Evolutionary conservation across 1,284 basidiomycete genomes (phyloP).

Genomic region (Heterobasidion parviporum): DNA sequence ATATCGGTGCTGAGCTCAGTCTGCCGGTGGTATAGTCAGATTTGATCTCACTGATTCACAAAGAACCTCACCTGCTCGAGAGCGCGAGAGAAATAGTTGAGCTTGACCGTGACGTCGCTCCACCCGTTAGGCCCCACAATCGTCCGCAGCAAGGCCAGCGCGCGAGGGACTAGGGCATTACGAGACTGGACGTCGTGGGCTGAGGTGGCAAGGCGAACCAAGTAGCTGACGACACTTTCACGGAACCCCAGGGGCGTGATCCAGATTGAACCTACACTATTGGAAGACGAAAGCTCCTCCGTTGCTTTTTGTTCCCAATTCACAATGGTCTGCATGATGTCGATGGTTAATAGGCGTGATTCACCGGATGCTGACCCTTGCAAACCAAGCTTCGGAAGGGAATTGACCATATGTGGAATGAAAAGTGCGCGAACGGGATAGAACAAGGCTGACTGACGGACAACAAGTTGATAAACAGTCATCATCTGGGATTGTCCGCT

Average conservation of each 20-base stretch:
- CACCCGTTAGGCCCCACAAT: slow-evolving; percentile 82
- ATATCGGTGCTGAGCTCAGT: slow-evolving; percentile 67
- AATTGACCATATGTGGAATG: slow-evolving; percentile 93
- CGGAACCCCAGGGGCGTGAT: slow-evolving; percentile 73
- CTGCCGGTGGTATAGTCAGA: slow-evolving; percentile 28
- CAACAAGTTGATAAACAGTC: slow-evolving; percentile 88
- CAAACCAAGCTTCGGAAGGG: slow-evolving; percentile 83
- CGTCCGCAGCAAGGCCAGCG: slow-evolving; percentile 73
- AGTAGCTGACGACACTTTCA: slow-evolving; percentile 89
- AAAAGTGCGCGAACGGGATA: slow-evolving; percentile 92
- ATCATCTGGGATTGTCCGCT: slow-evolving; percentile 76
- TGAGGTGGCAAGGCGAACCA: slow-evolving; percentile 82
- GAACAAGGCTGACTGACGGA: slow-evolving; percentile 89
- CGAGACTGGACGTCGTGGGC: slow-evolving; percentile 63
- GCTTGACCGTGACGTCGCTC: slow-evolving; percentile 90
- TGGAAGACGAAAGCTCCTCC: slow-evolving; percentile 15
- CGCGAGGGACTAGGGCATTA: slow-evolving; percentile 64
- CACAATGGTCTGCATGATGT: slow-evolving; percentile 82
- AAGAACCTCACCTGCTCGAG: slow-evolving; percentile 62
- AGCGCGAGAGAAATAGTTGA: slow-evolving; percentile 81
- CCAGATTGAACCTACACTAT: slow-evolving; percentile 36
- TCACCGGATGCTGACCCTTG: slow-evolving; percentile 71
- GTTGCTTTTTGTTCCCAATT: slow-evolving; percentile 74
- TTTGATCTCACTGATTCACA: neutral
- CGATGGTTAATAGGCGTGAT: slow-evolving; percentile 75